These are phyloP conservation scores for Colletotrichum tabaci DNA, from an alignment of 2,329 filamentous ascomycete genomes.

Conservation along the genomic window DNA sequence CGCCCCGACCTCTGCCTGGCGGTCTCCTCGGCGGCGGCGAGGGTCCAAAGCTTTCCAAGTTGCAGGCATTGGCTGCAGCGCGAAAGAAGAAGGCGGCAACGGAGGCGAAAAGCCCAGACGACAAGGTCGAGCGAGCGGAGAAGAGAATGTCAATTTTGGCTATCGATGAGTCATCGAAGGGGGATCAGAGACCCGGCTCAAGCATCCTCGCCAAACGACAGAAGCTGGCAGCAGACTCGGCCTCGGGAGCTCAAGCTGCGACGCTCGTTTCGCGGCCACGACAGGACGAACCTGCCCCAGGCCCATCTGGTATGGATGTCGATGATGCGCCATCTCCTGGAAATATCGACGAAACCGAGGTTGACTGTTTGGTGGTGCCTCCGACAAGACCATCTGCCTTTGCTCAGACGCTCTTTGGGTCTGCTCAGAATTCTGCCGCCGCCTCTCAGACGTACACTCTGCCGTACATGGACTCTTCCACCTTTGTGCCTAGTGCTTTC, in stretches of 20 bases:
- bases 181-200: conserved; percentile 40
- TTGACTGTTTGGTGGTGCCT: conserved; percentile 38
- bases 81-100: conserved; percentile 83
- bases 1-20: conserved; percentile 66
- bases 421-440: conserved; percentile 47
- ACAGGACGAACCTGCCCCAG: not conserved
- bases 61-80: conserved; percentile 90
- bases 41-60: conserved; percentile 83
- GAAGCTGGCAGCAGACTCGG: conserved; percentile 44
- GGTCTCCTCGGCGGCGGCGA: conserved; percentile 85
- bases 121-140: conserved; percentile 48
- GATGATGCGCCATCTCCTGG: not conserved
- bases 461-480: conserved; percentile 66
- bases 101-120: conserved; percentile 63
- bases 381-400: conserved; percentile 67
- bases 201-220: conserved; percentile 44
- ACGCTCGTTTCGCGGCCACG: not conserved
- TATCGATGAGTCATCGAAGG: conserved; percentile 44
- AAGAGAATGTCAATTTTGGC: conserved; percentile 48
- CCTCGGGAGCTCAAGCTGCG: conserved; percentile 12
- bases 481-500: conserved; percentile 75
- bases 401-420: conserved; percentile 67
- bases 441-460: conserved; percentile 56
- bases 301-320: conserved; percentile 32
- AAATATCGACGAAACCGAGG: conserved; percentile 10